Percentiles rank a stretch among this genome's conserved stretches.
These are phyloP conservation scores for Yamadazyma blattariae DNA, from an alignment of 1,139 yeast species.

Conservation along the genomic window DNA sequence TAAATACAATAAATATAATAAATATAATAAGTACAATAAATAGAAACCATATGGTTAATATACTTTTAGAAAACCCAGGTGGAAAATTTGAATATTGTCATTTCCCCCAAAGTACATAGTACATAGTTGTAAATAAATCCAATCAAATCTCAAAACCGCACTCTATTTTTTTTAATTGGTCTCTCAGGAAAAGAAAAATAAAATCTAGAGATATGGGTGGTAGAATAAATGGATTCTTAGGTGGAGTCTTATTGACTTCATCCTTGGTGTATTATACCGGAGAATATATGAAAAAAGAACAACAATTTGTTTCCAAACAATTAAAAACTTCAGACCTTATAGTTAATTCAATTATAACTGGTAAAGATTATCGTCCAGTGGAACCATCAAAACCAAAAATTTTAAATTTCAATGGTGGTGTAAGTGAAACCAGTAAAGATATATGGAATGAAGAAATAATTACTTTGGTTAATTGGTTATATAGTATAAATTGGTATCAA, in stretches of 20 bases:
- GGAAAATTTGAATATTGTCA: not conserved
- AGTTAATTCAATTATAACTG: constrained; percentile 47
- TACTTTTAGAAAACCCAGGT: not conserved
- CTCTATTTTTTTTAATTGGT: not conserved
- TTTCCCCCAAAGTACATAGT: constrained; percentile 5
- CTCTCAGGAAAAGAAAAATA: too few species aligned
- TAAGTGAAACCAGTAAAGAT: constrained; percentile 67
- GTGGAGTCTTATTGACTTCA: constrained; percentile 65
- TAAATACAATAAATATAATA: too few species aligned
- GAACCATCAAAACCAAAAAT: constrained; percentile 21
- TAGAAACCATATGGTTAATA: too few species aligned
- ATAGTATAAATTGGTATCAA: constrained; percentile 52
- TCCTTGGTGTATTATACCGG: constrained; percentile 66
- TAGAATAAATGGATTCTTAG: constrained; percentile 68
- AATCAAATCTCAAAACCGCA: not conserved
- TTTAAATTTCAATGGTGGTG: constrained; percentile 36
- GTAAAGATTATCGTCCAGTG: constrained; percentile 34
- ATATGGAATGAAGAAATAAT: constrained; percentile 81
- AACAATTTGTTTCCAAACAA: constrained; percentile 43
- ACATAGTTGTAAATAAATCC: not conserved
- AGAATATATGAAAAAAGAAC: constrained; percentile 51
- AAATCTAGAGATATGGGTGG: constrained; percentile 27
- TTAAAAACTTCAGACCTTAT: constrained; percentile 48
- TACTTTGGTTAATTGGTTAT: constrained; percentile 63
- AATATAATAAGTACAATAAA: too few species aligned